These are phyloP conservation scores for Paramecium sonneborni DNA, from an alignment of 73 alveolate species.

Conservation along the genomic window DNA sequence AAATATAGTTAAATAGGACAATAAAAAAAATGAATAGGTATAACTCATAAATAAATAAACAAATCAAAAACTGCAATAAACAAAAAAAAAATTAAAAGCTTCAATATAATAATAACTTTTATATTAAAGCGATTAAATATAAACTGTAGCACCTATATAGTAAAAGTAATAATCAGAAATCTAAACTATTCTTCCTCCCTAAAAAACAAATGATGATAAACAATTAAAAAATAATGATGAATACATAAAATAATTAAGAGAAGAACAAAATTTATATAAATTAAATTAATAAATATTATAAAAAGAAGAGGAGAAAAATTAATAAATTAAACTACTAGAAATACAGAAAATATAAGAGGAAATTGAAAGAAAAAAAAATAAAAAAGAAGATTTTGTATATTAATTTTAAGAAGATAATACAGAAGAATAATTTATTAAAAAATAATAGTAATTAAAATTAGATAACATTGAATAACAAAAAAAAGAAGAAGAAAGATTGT, in stretches of 20 bases:
- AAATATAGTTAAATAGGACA: neutral
- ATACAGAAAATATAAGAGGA: neutral
- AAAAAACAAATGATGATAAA: neutral
- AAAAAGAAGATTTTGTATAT: neutral
- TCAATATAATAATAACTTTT: neutral
- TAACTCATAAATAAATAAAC: neutral
- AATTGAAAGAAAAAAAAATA: slow-evolving; percentile 5
- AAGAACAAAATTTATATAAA: neutral
- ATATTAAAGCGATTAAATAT: neutral
- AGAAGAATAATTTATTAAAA: neutral
- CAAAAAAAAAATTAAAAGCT: neutral
- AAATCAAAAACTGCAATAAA: neutral
- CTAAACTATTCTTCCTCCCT: neutral
- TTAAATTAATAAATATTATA: neutral
- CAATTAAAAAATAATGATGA: neutral
- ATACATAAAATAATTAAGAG: neutral
- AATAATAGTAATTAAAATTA: neutral
- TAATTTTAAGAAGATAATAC: neutral
- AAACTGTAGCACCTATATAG: neutral
- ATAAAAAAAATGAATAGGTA: neutral
- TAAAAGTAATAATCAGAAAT: neutral
- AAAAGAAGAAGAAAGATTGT: neutral
- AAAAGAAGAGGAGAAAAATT: neutral
- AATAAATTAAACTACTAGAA: neutral
- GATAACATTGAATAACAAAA: neutral